A percentile compares a stretch with the other conserved stretches of the same genome.
These are phyloP conservation scores for Ormosia semicastrata DNA, from an alignment of 306 rosid genomes.

Conservation along the genomic window DNA sequence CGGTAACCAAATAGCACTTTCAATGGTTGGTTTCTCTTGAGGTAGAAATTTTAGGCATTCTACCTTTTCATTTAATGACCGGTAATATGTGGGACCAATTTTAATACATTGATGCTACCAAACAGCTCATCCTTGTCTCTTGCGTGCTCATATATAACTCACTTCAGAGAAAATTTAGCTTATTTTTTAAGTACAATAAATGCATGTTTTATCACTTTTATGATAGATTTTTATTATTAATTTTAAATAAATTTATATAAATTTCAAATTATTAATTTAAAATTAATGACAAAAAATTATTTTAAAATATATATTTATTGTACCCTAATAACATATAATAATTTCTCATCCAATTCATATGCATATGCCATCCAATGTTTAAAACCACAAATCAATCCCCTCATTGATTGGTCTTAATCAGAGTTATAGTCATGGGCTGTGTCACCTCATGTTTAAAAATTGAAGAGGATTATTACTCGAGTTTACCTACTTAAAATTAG, in stretches of 20 bases:
- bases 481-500: background rate
- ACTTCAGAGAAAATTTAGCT: too few relatives aligned
- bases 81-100: background rate
- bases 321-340: too few relatives aligned
- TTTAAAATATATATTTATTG: too few relatives aligned
- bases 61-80: background rate
- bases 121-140: background rate
- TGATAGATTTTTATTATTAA: too few relatives aligned
- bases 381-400: background rate
- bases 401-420: background rate
- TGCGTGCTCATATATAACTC: background rate
- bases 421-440: background rate
- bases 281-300: too few relatives aligned
- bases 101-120: background rate
- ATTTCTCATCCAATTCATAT: background rate
- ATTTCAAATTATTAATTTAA: too few relatives aligned
- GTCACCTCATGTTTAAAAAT: background rate
- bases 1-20: background rate
- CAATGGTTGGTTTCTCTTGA: conserved; percentile 12
- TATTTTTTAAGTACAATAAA: too few relatives aligned
- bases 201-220: too few relatives aligned
- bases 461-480: too few relatives aligned
- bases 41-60: background rate
- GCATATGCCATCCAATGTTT: background rate
- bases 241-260: too few relatives aligned